A percentile compares a stretch with the other conserved stretches of the same genome.
Conservation (phyloP, 2,329 filamentous ascomycete species). For the Cryoendolithus antarcticus region DNA sequence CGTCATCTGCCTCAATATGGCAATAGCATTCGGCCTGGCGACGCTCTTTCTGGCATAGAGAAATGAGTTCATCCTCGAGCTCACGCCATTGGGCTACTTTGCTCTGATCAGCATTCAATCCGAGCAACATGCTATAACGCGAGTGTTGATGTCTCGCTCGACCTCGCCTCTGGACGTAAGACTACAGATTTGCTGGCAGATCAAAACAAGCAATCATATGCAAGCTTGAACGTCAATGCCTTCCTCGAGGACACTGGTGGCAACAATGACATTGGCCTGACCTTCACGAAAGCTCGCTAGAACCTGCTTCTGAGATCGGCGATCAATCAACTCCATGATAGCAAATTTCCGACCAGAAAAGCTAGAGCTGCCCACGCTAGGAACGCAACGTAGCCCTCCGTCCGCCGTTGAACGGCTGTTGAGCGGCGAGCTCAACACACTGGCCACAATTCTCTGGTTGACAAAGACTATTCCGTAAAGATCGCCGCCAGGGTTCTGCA, state of each 20-base stretch:
- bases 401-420: conserved; percentile 24
- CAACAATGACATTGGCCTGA: conserved; percentile 43
- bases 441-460: conserved; percentile 29
- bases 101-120: conserved; percentile 21
- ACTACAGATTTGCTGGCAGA: conserved; percentile 45
- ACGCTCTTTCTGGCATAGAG: conserved; percentile 51
- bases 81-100: conserved; percentile 43
- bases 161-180: conserved; percentile 51
- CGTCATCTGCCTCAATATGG: conserved; percentile 11
- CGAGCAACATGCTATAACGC: conserved; percentile 39
- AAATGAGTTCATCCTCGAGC: conserved; percentile 58
- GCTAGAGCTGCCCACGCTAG: conserved; percentile 39
- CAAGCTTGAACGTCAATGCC: conserved; percentile 47
- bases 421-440: conserved; percentile 18
- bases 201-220: conserved; percentile 50
- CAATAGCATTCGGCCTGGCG: conserved; percentile 30
- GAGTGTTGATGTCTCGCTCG: conserved; percentile 45
- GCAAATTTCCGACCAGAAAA: conserved; percentile 29
- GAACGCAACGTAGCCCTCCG: too few relatives aligned
- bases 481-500: conserved; percentile 7
- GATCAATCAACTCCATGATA: conserved; percentile 35
- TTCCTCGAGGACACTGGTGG: conserved; percentile 45
- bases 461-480: conserved; percentile 33
- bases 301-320: conserved; percentile 32
- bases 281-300: too few relatives aligned